phyloP scores from a whole-genome alignment of 495 filamentous ascomycete genomes.

The Penicillium coprophilum region DNA sequence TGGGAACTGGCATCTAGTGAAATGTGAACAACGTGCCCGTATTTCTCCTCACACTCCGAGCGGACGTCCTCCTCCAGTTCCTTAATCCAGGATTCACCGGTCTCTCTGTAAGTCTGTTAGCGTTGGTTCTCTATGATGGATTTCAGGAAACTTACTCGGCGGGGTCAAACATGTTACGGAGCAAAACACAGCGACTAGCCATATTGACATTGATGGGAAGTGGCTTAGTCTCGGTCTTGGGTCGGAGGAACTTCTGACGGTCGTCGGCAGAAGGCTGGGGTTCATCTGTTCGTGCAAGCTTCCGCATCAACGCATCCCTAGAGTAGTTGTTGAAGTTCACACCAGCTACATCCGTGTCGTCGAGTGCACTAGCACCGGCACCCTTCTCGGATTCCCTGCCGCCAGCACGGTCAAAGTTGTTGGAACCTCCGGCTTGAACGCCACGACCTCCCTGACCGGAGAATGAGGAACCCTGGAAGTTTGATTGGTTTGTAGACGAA shows the following conservation, averaged over 20 bases:
- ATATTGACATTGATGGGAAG: conserved; percentile 84
- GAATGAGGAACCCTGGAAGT: conserved; percentile 92
- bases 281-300: conserved; percentile 95
- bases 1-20: conserved; percentile 87
- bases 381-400: conserved; percentile 88
- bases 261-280: conserved; percentile 62
- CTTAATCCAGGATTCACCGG: conserved; percentile 85
- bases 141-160: conserved; percentile 66
- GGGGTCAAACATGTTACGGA: conserved; percentile 95
- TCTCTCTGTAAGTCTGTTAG: conserved; percentile 67
- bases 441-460: conserved; percentile 89
- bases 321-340: conserved; percentile 99
- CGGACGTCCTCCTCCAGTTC: conserved; percentile 93
- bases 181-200: conserved; percentile 89
- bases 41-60: conserved; percentile 90
- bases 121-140: not conserved
- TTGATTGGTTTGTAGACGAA: conserved; percentile 64
- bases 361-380: conserved; percentile 88
- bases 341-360: conserved; percentile 96
- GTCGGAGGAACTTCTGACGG: conserved; percentile 68
- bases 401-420: conserved; percentile 88
- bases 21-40: conserved; percentile 98
- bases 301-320: conserved; percentile 95
- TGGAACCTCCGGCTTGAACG: conserved; percentile 73
- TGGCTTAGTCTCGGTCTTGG: conserved; percentile 78